These are phyloP conservation scores for Przewalskia tangutica DNA, from an alignment of 257 asterid species.

Conservation along the genomic window DNA sequence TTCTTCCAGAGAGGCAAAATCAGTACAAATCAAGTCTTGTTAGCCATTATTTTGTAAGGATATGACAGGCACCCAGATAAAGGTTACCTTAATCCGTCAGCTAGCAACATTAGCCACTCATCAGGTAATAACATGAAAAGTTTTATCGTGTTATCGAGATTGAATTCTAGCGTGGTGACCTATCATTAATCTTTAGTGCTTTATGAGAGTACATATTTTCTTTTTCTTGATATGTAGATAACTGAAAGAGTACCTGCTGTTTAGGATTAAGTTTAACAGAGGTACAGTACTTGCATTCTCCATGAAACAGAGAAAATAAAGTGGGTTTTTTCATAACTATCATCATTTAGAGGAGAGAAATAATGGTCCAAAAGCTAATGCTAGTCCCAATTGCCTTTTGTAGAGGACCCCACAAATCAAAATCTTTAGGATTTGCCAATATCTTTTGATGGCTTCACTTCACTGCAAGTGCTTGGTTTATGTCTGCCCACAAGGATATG, in stretches of 20 bases:
- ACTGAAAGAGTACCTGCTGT: neutral
- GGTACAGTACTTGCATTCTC: neutral
- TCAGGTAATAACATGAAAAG: neutral
- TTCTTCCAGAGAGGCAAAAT: neutral
- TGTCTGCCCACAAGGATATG: neutral
- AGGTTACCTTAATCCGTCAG: neutral
- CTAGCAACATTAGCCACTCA: neutral
- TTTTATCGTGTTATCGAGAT: neutral
- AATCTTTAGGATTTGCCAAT: conserved; percentile 7
- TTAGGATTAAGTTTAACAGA: neutral
- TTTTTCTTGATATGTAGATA: neutral
- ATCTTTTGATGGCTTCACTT: conserved; percentile 1
- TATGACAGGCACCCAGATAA: neutral
- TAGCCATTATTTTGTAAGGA: neutral
- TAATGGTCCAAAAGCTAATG: neutral
- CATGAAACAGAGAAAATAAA: neutral
- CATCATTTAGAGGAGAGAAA: neutral
- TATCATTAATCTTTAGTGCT: neutral
- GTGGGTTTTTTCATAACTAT: neutral
- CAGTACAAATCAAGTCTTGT: neutral
- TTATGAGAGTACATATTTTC: neutral
- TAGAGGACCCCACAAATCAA: conserved; percentile 7
- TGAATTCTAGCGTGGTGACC: neutral
- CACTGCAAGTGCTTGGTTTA: neutral
- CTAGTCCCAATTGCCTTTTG: neutral